Evolutionary conservation across 495 filamentous ascomycete species (phyloP).

Genomic region (Penicillium waksmanii): DNA sequence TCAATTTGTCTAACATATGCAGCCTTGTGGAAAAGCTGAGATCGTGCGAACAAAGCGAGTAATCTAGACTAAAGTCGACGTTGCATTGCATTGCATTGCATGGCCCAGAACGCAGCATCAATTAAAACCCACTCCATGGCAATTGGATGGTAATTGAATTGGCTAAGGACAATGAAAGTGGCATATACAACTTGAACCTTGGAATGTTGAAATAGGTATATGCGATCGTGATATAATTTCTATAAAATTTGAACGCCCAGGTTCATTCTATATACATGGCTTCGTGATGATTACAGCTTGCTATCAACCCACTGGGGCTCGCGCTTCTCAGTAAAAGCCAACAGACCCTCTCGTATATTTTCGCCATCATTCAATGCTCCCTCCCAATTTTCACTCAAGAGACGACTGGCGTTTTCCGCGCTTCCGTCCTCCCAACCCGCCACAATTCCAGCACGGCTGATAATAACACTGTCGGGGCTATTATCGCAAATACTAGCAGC

Average conservation of each 20-base stretch:
- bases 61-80: neutral
- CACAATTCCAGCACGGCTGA: constrained; percentile 62
- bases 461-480: constrained; percentile 69
- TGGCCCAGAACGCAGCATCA: neutral
- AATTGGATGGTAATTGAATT: constrained; percentile 1
- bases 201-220: too few species aligned
- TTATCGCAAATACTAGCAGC: constrained; percentile 36
- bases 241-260: too few species aligned
- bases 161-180: neutral
- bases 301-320: constrained; percentile 68
- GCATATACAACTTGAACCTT: neutral
- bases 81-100: constrained; percentile 2
- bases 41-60: neutral
- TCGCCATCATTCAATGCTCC: constrained; percentile 61
- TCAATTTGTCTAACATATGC: neutral
- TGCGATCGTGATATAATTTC: neutral
- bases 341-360: constrained; percentile 73
- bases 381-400: constrained; percentile 37
- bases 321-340: constrained; percentile 74
- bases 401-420: constrained; percentile 53
- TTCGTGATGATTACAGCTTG: constrained; percentile 56
- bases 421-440: constrained; percentile 65
- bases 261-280: neutral
- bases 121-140: neutral
- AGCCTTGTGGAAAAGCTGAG: neutral